Base-by-base conservation (phyloP, 257 asterid species). In the Cynanchum wilfordii region DNA sequence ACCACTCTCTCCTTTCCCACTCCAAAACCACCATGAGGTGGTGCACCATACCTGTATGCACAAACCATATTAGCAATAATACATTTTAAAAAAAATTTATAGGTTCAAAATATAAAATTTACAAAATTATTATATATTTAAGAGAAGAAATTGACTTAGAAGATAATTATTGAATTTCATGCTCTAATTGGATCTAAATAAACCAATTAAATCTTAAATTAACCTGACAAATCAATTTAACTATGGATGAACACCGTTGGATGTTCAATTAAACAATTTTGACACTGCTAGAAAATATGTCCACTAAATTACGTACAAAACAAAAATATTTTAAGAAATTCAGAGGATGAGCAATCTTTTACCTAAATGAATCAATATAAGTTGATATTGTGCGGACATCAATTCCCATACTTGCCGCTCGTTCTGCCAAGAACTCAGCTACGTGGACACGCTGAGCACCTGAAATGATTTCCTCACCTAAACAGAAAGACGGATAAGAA, bases 401-500 rank as follows among this genome's bases (percentile, higher is more conserved):
- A 75, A 93, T 89, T 60, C 98, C 98, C 40, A 85, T 82, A 62
- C 79, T 83, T 78, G 79, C 80, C 1, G 98, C 98, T 57, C 92
- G 97, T 81, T 84, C 83, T 5, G 78, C 69, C 85, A 91, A 79
- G 10, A 83, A 75, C 73, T 89, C 93, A 10, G 96, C 85, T 51
- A 83, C 84, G 25, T 93, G 98, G 55, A 88, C 75, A 82, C 97
- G 97, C 78, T 93, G 98, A 79, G 96, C 97, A 71, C 98, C 97
- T 19, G 98, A 93, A 42, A 93, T 89, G 62, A 93, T 93, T 78
- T 93, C 97, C 82, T 93, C 98, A 33, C 98, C 98, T 91, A 59
- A 76, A 66, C 74, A 47, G 50, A 60, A 27, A 30, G 25, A 42
- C 8, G 10, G 25, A 20, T 0, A 6, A 55, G 52, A 15, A 52